Conservation (phyloP, 148 eudicot species). For the Rhododendron molle region DNA sequence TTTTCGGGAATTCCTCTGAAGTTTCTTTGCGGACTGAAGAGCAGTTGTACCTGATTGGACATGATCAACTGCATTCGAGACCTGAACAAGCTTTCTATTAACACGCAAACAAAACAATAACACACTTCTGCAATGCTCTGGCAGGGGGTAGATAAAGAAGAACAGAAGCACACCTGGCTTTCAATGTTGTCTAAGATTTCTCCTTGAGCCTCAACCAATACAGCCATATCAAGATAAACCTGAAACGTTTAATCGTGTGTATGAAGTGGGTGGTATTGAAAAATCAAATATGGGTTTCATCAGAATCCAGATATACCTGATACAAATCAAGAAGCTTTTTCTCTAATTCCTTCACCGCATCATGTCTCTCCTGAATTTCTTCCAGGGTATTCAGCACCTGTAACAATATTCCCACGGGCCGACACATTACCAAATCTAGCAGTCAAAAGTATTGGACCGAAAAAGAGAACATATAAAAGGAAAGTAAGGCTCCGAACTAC, state of each 20-base stretch:
- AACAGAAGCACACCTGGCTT: slow-evolving; percentile 37
- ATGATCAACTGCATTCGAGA: slow-evolving; percentile 58
- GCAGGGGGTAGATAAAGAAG: not conserved
- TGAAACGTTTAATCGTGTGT: slow-evolving; percentile 1
- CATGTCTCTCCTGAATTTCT: slow-evolving; percentile 62
- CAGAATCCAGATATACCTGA: slow-evolving; percentile 28
- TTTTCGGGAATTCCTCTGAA: slow-evolving; percentile 55
- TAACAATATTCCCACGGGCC: not conserved
- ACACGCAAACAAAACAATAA: slow-evolving; percentile 12
- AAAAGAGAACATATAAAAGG: not conserved
- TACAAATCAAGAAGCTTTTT: slow-evolving; percentile 53
- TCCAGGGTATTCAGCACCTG: slow-evolving; percentile 46
- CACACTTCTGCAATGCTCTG: not conserved
- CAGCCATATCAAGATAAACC: slow-evolving; percentile 58
- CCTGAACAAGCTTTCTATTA: slow-evolving; percentile 40
- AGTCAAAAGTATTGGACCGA: not conserved
- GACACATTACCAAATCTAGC: not conserved
- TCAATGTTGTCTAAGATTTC: slow-evolving; percentile 55
- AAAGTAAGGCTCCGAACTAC: not conserved
- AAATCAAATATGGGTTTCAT: not conserved
- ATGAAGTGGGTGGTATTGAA: not conserved
- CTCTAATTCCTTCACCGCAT: slow-evolving; percentile 51
- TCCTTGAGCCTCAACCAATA: slow-evolving; percentile 58
- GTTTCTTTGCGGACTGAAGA: slow-evolving; percentile 54
- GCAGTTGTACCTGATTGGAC: slow-evolving; percentile 67